These are phyloP conservation scores for Aphanomyces invadans DNA, from an alignment of 352 stramenopile species.

Conservation along the genomic window DNA sequence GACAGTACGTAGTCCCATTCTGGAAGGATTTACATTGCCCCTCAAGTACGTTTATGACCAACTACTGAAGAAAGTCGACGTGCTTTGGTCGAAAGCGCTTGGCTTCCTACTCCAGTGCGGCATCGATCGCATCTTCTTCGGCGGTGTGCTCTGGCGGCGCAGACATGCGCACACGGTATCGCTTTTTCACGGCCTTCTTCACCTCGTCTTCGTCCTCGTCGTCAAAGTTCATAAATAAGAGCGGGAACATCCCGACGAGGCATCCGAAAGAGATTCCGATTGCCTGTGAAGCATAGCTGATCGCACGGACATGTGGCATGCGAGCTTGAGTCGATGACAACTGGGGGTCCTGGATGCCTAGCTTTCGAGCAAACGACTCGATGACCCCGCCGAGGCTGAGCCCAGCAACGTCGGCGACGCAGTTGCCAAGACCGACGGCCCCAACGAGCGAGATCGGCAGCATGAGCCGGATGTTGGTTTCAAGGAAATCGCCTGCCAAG, in stretches of 20 bases:
- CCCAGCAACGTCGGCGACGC: constrained; percentile 89
- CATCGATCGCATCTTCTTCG: not conserved
- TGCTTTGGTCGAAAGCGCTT: too few relatives aligned
- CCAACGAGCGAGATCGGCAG: constrained; percentile 94
- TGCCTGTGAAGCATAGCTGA: constrained; percentile 68
- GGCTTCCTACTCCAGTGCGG: not conserved
- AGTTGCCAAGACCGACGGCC: constrained; percentile 91
- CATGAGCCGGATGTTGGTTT: constrained; percentile 88
- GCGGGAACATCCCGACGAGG: constrained; percentile 85
- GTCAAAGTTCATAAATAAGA: constrained; percentile 80
- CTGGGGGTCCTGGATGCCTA: constrained; percentile 59
- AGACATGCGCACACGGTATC: constrained; percentile 12
- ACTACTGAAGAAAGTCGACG: too few relatives aligned
- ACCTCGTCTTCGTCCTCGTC: constrained; percentile 39
- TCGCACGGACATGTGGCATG: constrained; percentile 65
- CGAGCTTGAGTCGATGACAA: constrained; percentile 70
- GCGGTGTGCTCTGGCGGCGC: not conserved
- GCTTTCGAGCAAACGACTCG: constrained; percentile 57
- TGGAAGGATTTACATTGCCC: too few relatives aligned
- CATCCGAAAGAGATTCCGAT: constrained; percentile 83
- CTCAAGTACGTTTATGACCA: too few relatives aligned
- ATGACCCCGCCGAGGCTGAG: constrained; percentile 91
- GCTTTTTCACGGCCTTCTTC: constrained; percentile 9
- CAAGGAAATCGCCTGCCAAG: constrained; percentile 90
- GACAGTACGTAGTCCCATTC: too few relatives aligned